Evolutionary conservation across 78 protist genomes (phyloP), one percentile per base, ranked within the genome.

Genomic region (Polysphondylium violaceum): DNA sequence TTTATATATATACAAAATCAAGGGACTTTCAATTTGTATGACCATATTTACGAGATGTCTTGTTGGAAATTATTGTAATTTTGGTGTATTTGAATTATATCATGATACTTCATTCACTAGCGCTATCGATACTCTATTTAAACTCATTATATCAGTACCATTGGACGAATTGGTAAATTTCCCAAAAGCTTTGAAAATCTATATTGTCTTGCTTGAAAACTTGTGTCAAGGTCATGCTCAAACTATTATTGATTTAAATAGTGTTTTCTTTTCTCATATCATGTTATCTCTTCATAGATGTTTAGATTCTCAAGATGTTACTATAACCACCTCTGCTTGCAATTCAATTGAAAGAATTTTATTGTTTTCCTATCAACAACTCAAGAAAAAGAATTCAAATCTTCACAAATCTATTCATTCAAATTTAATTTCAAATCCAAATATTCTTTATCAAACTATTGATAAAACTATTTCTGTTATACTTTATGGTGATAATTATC

Each of bases 51-150:
- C 79, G 1, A 56, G 73, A 35, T 58, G 77, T 67, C 23, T 83
- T 0, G 63, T 40, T 43, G 91, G 91, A 25, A 63, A 63, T 36
- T 83, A 58, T 40, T 83, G 91, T 60, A 83, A 83, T 44, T 83
- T 83, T 50, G 91, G 91, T 44, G 91, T 69, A 4, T 83, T 83
- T 41, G 91, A 83, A 69, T 40, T 71, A 8, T 83, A 68, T 71
- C 74, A 73, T 44, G 91, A 83, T n/a, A 60, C 23, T 6, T 83
- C 76, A 35, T 83, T 69, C 64, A 43, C 58, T 14, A 55, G 44
- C 21, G 36, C 65, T 0, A n/a, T 69, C 1, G 91, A 83, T 44
- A 56, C 27, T 1, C 67, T 71, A 17, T 44, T 83, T 50, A 43
- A 83, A 44, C 50, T 83, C 3, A 14, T 41, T 7, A 3, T 51